Percentiles rank a stretch among this genome's conserved stretches.
Evolutionary conservation across 768 basidiomycete genomes (phyloP).

Genomic region (Mycena galericulata): DNA sequence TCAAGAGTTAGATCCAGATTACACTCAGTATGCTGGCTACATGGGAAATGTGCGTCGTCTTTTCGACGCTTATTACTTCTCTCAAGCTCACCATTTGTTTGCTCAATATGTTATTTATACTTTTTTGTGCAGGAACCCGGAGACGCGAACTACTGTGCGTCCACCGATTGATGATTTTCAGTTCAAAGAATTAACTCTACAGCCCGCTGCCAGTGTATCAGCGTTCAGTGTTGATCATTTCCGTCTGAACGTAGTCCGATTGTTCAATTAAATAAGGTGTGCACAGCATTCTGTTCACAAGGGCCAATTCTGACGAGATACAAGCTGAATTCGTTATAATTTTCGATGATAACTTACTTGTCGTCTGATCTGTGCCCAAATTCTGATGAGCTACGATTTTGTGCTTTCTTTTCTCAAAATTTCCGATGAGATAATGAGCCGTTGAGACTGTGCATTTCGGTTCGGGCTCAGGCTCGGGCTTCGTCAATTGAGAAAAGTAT

Average conservation of each 20-base stretch:
- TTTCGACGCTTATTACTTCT: not conserved
- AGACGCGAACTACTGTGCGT: slow-evolving; percentile 12
- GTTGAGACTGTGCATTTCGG: no score
- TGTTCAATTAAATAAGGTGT: not conserved
- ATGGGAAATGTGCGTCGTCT: slow-evolving; percentile 53
- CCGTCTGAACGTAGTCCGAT: not conserved
- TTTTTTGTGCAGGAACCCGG: slow-evolving; percentile 18
- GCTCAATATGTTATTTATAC: not conserved
- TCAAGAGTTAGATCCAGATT: slow-evolving; percentile 47
- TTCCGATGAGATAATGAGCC: no score
- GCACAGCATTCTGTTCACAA: no score
- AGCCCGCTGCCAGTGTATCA: not conserved
- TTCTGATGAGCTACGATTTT: no score
- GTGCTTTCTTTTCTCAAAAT: no score
- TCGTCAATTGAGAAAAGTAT: no score
- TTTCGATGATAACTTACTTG: no score
- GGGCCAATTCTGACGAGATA: no score
- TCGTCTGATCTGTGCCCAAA: no score
- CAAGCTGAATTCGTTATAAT: no score
- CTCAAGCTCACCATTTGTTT: no score
- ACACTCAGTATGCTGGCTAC: slow-evolving; percentile 55
- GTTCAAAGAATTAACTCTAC: not conserved
- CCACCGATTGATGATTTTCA: not conserved
- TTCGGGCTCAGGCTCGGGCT: no score
- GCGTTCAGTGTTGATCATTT: slow-evolving; percentile 8